Evolutionary conservation across 2,329 filamentous ascomycete species (phyloP).

Genomic region (Didymella lethalis): DNA sequence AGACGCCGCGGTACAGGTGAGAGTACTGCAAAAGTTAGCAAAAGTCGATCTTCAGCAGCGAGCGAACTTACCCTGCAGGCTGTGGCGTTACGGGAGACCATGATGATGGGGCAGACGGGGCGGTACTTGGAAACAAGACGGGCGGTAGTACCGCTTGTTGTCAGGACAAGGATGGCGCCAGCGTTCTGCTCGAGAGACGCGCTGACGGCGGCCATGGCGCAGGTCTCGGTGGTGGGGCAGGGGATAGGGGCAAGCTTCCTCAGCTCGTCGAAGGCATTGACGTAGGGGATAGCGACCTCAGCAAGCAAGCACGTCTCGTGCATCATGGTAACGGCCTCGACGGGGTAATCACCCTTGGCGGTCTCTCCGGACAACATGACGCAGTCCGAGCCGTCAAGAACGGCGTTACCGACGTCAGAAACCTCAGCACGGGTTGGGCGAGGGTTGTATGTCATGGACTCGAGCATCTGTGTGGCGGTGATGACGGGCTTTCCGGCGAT

Average conservation of each 20-base stretch:
- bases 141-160: slow-evolving; percentile 93
- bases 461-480: slow-evolving; percentile 99
- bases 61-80: slow-evolving; percentile 71
- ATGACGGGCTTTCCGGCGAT: slow-evolving; percentile 98
- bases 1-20: slow-evolving; percentile 96
- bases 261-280: slow-evolving; percentile 95
- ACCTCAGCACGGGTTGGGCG: slow-evolving; percentile 98
- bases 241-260: slow-evolving; percentile 83
- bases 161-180: slow-evolving; percentile 93
- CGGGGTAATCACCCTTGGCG: slow-evolving; percentile 94
- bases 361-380: slow-evolving; percentile 99
- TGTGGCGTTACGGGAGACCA: slow-evolving; percentile 88
- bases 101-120: slow-evolving; percentile 98
- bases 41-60: background rate
- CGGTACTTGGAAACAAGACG: slow-evolving; percentile 98
- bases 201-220: slow-evolving; percentile 95
- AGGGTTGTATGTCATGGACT: slow-evolving; percentile 99
- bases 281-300: slow-evolving; percentile 96
- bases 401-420: slow-evolving; percentile 96
- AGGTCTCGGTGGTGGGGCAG: slow-evolving; percentile 88
- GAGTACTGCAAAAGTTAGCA: slow-evolving; percentile 65
- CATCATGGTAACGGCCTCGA: slow-evolving; percentile 95
- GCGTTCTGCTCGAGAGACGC: slow-evolving; percentile 96
- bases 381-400: slow-evolving; percentile 97
- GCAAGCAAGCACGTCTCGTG: slow-evolving; percentile 96